phyloP scores from a whole-genome alignment of 805 yeast genomes.

The Blastobotrys attinorum region DNA sequence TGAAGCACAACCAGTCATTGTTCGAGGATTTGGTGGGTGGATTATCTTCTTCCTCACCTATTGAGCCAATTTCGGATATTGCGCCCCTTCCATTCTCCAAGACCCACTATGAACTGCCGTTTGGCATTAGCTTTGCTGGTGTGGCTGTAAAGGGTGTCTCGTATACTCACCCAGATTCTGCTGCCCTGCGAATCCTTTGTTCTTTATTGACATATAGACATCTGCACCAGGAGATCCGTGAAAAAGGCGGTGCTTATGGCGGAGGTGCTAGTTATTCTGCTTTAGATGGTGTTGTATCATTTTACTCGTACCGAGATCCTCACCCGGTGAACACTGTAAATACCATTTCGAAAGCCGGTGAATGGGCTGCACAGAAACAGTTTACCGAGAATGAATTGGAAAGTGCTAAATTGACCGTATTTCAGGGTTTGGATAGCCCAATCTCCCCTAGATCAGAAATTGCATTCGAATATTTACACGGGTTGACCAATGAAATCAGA shows the following conservation, averaged over 20 bases:
- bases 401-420: constrained; percentile 84
- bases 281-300: constrained; percentile 68
- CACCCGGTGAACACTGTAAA: constrained; percentile 62
- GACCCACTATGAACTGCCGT: constrained; percentile 63
- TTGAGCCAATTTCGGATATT: background rate
- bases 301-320: constrained; percentile 92
- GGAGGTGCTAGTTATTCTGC: constrained; percentile 87
- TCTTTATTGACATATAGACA: constrained; percentile 74
- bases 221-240: constrained; percentile 83
- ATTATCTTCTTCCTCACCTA: no score
- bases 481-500: constrained; percentile 68
- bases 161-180: constrained; percentile 67
- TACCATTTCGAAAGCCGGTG: constrained; percentile 48
- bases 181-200: constrained; percentile 74
- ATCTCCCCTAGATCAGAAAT: constrained; percentile 76
- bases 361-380: constrained; percentile 38
- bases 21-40: constrained; percentile 19
- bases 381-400: constrained; percentile 65
- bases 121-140: constrained; percentile 81
- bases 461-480: constrained; percentile 51
- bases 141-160: constrained; percentile 57
- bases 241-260: constrained; percentile 97
- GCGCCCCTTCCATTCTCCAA: constrained; percentile 16
- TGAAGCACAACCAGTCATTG: constrained; percentile 38
- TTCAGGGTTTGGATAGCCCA: constrained; percentile 91